phyloP scores from a whole-genome alignment of 1,139 yeast genomes.

The Meyerozyma elateridarum region DNA sequence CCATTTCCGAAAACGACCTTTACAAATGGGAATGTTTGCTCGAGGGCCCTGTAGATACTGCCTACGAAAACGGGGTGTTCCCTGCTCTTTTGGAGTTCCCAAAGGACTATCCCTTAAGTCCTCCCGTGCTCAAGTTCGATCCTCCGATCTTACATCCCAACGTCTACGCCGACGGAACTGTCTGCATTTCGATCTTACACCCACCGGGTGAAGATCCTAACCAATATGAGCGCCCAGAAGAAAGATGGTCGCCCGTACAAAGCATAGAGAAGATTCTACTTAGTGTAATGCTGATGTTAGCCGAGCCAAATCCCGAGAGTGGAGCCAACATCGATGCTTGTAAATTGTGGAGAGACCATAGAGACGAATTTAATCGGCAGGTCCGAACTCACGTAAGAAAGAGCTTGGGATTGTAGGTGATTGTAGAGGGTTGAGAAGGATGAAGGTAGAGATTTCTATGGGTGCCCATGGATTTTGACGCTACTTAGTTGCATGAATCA shows the following conservation, averaged over 20 bases:
- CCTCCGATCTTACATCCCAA: slow-evolving; percentile 91
- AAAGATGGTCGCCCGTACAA: slow-evolving; percentile 97
- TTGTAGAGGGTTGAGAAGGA: too few species aligned
- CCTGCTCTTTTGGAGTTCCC: slow-evolving; percentile 85
- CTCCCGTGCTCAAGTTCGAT: slow-evolving; percentile 79
- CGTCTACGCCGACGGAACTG: slow-evolving; percentile 89
- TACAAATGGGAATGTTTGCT: slow-evolving; percentile 88
- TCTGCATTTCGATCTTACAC: slow-evolving; percentile 90
- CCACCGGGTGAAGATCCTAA: slow-evolving; percentile 97
- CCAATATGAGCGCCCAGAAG: slow-evolving; percentile 91
- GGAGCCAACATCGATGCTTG: slow-evolving; percentile 98
- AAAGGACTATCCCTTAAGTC: slow-evolving; percentile 84
- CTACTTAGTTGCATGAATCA: too few species aligned
- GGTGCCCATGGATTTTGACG: too few species aligned
- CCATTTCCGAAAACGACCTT: slow-evolving; percentile 72
- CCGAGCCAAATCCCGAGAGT: slow-evolving; percentile 94
- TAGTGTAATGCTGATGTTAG: slow-evolving; percentile 92
- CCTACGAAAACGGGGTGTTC: slow-evolving; percentile 91
- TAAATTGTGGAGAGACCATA: slow-evolving; percentile 85
- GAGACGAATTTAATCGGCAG: slow-evolving; percentile 58
- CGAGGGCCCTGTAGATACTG: slow-evolving; percentile 91
- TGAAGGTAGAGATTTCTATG: too few species aligned
- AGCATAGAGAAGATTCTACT: slow-evolving; percentile 90
- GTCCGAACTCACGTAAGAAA: slow-evolving; percentile 63
- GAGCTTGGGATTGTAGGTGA: slow-evolving; percentile 59